Evolutionary conservation across 257 asterid genomes (phyloP).

Genomic region (Solanum chaucha): DNA sequence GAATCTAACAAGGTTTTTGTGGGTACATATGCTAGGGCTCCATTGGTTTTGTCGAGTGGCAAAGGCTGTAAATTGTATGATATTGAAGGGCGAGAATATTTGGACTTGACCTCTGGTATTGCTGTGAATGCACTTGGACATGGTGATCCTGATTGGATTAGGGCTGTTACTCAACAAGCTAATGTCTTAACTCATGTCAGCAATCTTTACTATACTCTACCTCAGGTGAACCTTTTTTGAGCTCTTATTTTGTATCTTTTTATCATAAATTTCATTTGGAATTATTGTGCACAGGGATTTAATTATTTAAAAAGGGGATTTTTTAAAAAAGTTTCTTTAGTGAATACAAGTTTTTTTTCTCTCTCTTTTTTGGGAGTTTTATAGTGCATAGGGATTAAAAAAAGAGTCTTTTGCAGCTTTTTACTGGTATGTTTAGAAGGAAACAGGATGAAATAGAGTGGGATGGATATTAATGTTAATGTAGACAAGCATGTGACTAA

Average conservation of each 20-base stretch:
- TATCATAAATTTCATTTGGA: background rate
- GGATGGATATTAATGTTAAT: background rate
- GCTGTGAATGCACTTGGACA: conserved; percentile 96
- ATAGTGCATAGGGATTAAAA: background rate
- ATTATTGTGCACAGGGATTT: background rate
- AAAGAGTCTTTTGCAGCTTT: background rate
- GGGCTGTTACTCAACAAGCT: conserved; percentile 60
- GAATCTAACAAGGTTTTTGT: conserved; percentile 62
- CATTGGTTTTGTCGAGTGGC: conserved; percentile 62
- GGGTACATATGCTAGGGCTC: conserved; percentile 79
- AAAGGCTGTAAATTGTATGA: conserved; percentile 78
- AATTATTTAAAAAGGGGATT: background rate
- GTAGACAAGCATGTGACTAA: background rate
- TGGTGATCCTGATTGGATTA: conserved; percentile 79
- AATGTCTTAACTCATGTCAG: conserved; percentile 65
- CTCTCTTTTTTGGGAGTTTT: background rate
- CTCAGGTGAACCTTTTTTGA: conserved; percentile 41
- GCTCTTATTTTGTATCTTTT: background rate
- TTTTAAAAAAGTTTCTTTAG: background rate
- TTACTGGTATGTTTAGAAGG: background rate
- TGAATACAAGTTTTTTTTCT: background rate
- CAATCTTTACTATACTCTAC: conserved; percentile 59
- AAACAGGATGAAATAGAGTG: background rate
- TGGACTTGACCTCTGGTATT: conserved; percentile 79
- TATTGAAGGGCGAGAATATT: conserved; percentile 77